Evolutionary conservation across 2,329 filamentous ascomycete species (phyloP).

Genomic region (Thielaviopsis populi): DNA sequence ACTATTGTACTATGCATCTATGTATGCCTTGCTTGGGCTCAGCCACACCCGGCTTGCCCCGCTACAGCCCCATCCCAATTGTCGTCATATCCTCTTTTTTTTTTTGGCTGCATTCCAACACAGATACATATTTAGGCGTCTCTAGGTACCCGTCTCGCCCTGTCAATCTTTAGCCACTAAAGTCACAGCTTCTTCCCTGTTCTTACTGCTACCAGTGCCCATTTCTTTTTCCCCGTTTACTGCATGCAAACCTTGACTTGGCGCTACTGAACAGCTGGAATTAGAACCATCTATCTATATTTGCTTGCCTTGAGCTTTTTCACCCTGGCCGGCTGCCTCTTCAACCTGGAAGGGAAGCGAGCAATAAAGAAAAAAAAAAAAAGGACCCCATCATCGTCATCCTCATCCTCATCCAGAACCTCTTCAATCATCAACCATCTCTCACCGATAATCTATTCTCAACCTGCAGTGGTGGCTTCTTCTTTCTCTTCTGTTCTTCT

Average conservation of each 20-base stretch:
- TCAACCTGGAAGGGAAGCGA: background rate
- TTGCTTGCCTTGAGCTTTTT: conserved; percentile 8
- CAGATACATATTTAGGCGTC: background rate
- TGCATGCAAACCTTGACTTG: background rate
- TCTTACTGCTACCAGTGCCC: background rate
- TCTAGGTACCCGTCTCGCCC: background rate
- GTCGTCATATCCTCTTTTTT: conserved; percentile 11
- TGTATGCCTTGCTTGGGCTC: background rate
- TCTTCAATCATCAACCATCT: conserved; percentile 3
- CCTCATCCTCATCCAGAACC: background rate
- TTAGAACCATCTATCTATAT: background rate
- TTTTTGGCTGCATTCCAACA: background rate
- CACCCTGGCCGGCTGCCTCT: conserved; percentile 13
- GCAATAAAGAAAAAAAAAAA: conserved; percentile 8
- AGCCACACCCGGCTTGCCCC: conserved; percentile 7
- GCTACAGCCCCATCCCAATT: conserved; percentile 9
- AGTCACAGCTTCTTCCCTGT: background rate
- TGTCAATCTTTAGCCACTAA: background rate
- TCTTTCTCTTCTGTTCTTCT: background rate
- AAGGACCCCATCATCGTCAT: background rate
- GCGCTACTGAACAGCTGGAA: background rate
- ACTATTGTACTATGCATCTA: too few relatives aligned
- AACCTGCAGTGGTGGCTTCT: background rate
- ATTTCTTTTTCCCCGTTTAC: conserved; percentile 1
- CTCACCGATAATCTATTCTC: background rate